A percentile compares a stretch with the other conserved stretches of the same genome.
These are phyloP conservation scores for Asterophora parasitica DNA, from an alignment of 768 basidiomycete species.

Conservation along the genomic window DNA sequence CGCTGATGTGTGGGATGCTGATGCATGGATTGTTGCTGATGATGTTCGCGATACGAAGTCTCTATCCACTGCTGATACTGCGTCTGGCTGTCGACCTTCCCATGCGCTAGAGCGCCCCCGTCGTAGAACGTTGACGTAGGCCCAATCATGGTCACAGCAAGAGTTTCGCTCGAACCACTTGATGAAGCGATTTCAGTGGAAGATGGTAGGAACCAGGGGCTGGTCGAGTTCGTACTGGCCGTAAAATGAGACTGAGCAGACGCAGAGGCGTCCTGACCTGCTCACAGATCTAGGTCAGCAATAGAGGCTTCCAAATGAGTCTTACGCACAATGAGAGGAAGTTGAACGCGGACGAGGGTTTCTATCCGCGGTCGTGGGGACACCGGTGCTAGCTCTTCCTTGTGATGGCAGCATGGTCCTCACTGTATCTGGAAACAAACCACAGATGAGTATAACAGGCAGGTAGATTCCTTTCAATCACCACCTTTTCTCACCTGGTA, in stretches of 20 bases:
- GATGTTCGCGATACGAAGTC: conserved; percentile 24
- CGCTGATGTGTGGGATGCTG: conserved; percentile 21
- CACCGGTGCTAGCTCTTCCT: conserved; percentile 28
- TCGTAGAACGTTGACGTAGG: conserved; percentile 52
- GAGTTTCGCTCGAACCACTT: conserved; percentile 14
- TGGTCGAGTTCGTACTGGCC: conserved; percentile 6
- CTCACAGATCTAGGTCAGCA: conserved; percentile 6
- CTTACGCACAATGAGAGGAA: conserved; percentile 20
- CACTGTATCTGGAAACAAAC: conserved; percentile 14
- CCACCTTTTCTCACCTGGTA: conserved; percentile 22
- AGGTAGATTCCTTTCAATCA: conserved; percentile 13
- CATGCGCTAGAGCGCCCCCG: conserved; percentile 30
- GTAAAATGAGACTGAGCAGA: conserved; percentile 9
- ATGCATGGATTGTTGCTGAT: conserved; percentile 14
- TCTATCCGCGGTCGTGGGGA: conserved; percentile 22
- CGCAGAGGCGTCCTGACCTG: conserved; percentile 10
- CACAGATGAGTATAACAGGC: conserved; percentile 20
- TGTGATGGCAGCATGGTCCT: conserved; percentile 29
- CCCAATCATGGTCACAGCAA: conserved; percentile 43
- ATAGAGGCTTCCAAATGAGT: conserved; percentile 1
- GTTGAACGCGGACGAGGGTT: conserved; percentile 18
- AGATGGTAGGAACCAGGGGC: conserved; percentile 11
- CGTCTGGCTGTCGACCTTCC: conserved; percentile 21
- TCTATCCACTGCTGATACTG: conserved; percentile 43
- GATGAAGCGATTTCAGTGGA: conserved; percentile 11